Percentiles rank a stretch among this genome's conserved stretches.
Conservation (phyloP, 1,139 yeast genomes). For the Yamadazyma taylorii region DNA sequence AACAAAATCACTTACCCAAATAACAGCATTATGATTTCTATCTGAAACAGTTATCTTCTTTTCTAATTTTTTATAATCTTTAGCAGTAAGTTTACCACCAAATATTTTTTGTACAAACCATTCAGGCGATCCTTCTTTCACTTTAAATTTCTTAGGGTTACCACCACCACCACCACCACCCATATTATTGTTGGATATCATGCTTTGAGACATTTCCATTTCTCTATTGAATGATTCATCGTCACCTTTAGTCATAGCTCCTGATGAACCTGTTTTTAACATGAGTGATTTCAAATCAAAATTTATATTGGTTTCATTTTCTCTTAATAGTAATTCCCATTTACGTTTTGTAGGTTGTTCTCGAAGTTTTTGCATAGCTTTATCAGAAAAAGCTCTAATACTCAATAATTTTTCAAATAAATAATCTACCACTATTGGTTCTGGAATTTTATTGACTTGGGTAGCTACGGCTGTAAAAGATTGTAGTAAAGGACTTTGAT, state of each 20-base stretch:
- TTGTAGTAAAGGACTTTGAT: slow-evolving; percentile 24
- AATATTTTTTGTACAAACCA: slow-evolving; percentile 44
- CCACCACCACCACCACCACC: neutral
- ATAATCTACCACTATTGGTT: slow-evolving; percentile 35
- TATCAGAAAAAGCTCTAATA: slow-evolving; percentile 38
- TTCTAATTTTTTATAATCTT: slow-evolving; percentile 38
- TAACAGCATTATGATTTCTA: slow-evolving; percentile 19
- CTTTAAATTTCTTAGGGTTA: slow-evolving; percentile 6
- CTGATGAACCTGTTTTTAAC: slow-evolving; percentile 5
- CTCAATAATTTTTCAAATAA: slow-evolving; percentile 41
- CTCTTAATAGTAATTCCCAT: slow-evolving; percentile 48
- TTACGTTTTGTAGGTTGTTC: slow-evolving; percentile 38
- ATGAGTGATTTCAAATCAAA: slow-evolving; percentile 32
- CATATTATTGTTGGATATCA: neutral
- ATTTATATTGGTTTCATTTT: slow-evolving; percentile 37
- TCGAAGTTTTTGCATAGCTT: slow-evolving; percentile 31
- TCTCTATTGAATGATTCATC: slow-evolving; percentile 7
- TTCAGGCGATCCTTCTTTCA: slow-evolving; percentile 42
- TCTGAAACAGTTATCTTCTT: slow-evolving; percentile 28
- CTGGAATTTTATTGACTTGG: slow-evolving; percentile 37
- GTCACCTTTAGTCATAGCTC: slow-evolving; percentile 3
- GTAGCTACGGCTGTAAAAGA: slow-evolving; percentile 35
- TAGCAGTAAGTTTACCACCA: slow-evolving; percentile 33
- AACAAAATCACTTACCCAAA: slow-evolving; percentile 37
- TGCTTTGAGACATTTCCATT: slow-evolving; percentile 6